Evolutionary conservation across 352 stramenopile species (phyloP).

Genomic region (Peronospora destructor): DNA sequence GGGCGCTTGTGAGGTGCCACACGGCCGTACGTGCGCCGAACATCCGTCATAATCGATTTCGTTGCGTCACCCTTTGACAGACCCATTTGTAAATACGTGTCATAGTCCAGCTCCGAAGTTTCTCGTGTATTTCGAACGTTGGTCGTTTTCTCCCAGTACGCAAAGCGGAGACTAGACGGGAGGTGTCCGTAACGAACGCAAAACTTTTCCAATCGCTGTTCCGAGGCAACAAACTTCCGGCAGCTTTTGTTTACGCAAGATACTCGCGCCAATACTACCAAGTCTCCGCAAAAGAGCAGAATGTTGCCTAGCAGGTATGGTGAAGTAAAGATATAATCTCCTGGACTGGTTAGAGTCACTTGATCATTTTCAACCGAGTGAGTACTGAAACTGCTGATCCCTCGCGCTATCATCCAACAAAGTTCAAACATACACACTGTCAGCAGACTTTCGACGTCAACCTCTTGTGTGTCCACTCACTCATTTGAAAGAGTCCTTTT

Average conservation of each 20-base stretch:
- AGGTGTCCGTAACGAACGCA: constrained; percentile 76
- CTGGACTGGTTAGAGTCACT: constrained; percentile 2
- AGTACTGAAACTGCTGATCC: constrained; percentile 24
- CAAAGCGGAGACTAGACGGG: constrained; percentile 43
- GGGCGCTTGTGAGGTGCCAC: constrained; percentile 73
- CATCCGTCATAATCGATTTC: constrained; percentile 80
- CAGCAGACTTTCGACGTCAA: constrained; percentile 1
- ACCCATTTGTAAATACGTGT: constrained; percentile 81
- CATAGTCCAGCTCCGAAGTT: constrained; percentile 64
- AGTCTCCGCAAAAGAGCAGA: constrained; percentile 56
- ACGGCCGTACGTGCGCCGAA: constrained; percentile 73
- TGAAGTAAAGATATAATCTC: constrained; percentile 46
- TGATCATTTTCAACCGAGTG: constrained; percentile 20
- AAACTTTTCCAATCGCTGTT: constrained; percentile 69
- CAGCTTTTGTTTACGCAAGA: constrained; percentile 50
- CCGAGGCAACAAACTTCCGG: constrained; percentile 54
- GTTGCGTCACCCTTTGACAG: constrained; percentile 79
- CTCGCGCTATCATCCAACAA: constrained; percentile 17
- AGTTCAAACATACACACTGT: background rate
- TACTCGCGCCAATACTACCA: constrained; percentile 41
- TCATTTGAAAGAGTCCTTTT: constrained; percentile 35
- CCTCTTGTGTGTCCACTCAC: constrained; percentile 22
- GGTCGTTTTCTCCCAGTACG: constrained; percentile 64
- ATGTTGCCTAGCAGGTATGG: constrained; percentile 71
- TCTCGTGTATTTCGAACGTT: constrained; percentile 39